Percentiles rank a stretch among this genome's conserved stretches.
phyloP scores from a whole-genome alignment of 352 stramenopile genomes.

The Globisporangium orthogonon region DNA sequence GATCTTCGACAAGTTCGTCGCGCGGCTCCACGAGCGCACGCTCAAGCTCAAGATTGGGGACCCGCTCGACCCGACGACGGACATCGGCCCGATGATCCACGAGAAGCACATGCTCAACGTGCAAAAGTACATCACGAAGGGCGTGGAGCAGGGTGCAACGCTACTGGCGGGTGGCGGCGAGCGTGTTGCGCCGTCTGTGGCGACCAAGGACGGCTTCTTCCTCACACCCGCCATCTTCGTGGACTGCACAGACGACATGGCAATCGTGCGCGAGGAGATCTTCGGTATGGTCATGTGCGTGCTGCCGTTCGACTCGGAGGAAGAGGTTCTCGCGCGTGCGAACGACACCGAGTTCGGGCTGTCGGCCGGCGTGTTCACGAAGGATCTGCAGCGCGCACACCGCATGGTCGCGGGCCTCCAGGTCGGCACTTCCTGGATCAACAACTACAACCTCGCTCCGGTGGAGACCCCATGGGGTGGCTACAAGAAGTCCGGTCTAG shows the following conservation, averaged over 20 bases:
- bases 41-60: conserved; percentile 75
- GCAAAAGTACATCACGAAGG: conserved; percentile 58
- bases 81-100: conserved; percentile 88
- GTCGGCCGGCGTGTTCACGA: conserved; percentile 82
- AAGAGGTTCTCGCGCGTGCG: conserved; percentile 71
- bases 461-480: conserved; percentile 88
- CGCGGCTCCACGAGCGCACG: conserved; percentile 72
- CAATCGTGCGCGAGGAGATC: conserved; percentile 79
- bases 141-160: conserved; percentile 49
- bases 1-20: conserved; percentile 83
- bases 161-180: conserved; percentile 50
- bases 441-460: conserved; percentile 88
- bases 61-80: conserved; percentile 65
- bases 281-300: conserved; percentile 84
- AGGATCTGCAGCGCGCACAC: conserved; percentile 73
- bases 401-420: conserved; percentile 62
- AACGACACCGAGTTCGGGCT: conserved; percentile 81
- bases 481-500: conserved; percentile 88
- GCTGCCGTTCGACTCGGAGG: conserved; percentile 66
- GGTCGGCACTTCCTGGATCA: conserved; percentile 83
- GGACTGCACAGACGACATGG: conserved; percentile 85
- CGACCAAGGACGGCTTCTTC: conserved; percentile 77
- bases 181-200: conserved; percentile 36
- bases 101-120: conserved; percentile 73
- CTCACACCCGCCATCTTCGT: conserved; percentile 89